Base-by-base conservation (phyloP, 768 basidiomycete genomes). In the Calocybe indica region DNA sequence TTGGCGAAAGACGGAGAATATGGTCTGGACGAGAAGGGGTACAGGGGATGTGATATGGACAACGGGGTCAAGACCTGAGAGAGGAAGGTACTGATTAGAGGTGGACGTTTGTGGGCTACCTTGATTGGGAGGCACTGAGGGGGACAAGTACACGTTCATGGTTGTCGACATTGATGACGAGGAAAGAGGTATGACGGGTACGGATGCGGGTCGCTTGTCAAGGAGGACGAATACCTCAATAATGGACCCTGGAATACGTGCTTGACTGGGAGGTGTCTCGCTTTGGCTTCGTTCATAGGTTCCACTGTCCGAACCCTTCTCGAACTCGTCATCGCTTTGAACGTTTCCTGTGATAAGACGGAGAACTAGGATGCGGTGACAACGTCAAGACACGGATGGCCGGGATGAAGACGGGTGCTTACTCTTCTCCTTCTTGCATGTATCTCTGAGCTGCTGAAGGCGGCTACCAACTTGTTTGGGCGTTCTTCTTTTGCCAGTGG, bases 391-490 rank as follows among this genome's bases (percentile, higher is more conserved):
- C 15, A 40, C 33, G 6, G 28, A 13, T 37, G 35, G 34, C 7
- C 11, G 9, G 22, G 31, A 41, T 12, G 35, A 40, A 31, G 28
- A 13, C 11, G 10, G 3, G 13, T 12, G 37, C 67, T 14, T 50
- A 70, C 69, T 64, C 44, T 58, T 57, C 10, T 61, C 58, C 29
- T 77, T 77, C 58, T 76, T 75, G 52, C 70, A 64, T 6, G 75
- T 77, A 55, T 79, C 78, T 53, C 75, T 64, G 37, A 80, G 65
- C 46, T 79, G 77, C 52, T 80, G 79, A 42, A 80, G 64, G 40
- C 79, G 75, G 56, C 74, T 78, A 51, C 80, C 78, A 40, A 81
- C 76, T 56, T 80, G 79, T 56, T 79, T 80, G 32, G 76, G 67
- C 11, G 79, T 78, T 55, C 79, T 68, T 40, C 64, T 64, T 54